Percentiles rank a stretch among this genome's conserved stretches.
Conservation (phyloP, 306 rosid genomes). For the Inga laurina region DNA sequence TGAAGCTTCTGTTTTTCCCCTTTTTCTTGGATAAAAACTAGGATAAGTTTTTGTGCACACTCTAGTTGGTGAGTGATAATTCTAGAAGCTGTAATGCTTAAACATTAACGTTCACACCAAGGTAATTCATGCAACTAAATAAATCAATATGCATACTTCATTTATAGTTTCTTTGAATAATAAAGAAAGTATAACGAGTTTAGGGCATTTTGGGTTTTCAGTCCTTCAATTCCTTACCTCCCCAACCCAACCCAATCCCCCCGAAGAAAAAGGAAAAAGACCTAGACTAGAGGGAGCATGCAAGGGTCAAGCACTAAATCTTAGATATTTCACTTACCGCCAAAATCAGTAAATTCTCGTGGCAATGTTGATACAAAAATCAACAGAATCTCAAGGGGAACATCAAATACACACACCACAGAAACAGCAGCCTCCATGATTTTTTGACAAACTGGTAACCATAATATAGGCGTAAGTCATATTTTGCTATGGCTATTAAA, state of each 20-base stretch:
- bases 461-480: conserved; percentile 35
- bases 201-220: neutral
- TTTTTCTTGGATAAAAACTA: neutral
- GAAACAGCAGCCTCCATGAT: conserved; percentile 74
- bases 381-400: conserved; percentile 69
- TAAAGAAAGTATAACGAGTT: neutral
- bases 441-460: conserved; percentile 74
- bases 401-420: conserved; percentile 67
- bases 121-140: neutral
- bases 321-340: conserved; percentile 58
- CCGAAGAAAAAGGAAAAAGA: neutral
- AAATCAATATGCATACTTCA: neutral
- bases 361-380: conserved; percentile 86
- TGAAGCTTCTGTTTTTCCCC: neutral
- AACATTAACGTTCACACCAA: neutral
- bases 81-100: neutral
- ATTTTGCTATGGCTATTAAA: conserved; percentile 27
- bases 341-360: conserved; percentile 72
- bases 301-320: conserved; percentile 23
- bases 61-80: neutral
- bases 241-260: neutral
- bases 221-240: neutral
- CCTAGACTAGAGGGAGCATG: conserved; percentile 13
- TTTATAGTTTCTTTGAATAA: conserved; percentile 6
- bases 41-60: neutral